These are phyloP conservation scores for Eucalyptus sideroxylon DNA, from an alignment of 345 rosid species.

Conservation along the genomic window DNA sequence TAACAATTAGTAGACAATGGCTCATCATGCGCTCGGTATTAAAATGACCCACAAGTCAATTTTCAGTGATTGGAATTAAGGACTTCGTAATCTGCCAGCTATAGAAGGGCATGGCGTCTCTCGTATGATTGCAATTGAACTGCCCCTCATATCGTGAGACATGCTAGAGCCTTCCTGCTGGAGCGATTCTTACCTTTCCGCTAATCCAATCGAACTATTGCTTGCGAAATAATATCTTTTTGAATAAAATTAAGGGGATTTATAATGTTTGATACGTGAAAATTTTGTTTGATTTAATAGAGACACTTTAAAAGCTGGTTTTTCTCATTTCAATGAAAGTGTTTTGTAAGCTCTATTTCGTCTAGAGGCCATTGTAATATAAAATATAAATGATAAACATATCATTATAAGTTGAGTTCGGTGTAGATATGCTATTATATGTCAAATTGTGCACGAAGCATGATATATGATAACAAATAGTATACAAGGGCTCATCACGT, in stretches of 20 bases:
- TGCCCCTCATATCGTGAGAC: background rate
- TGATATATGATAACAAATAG: no score
- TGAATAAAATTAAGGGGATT: background rate
- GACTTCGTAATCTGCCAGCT: background rate
- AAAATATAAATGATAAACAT: background rate
- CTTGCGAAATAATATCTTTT: accelerated
- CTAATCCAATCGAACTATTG: accelerated
- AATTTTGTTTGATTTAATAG: no score
- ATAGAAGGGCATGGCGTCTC: background rate
- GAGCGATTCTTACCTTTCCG: background rate
- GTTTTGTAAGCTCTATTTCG: no score
- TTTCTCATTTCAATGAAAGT: no score
- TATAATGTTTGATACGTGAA: no score
- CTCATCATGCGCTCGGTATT: background rate
- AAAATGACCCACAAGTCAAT: background rate
- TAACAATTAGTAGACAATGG: background rate
- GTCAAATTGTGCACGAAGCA: no score
- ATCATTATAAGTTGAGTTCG: no score
- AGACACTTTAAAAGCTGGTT: no score
- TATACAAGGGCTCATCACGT: no score
- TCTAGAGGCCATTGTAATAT: no score
- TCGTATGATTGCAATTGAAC: background rate
- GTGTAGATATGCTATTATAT: no score
- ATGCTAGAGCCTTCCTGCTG: background rate
- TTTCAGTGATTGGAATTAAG: background rate